Evolutionary conservation across 2,329 filamentous ascomycete species (phyloP), one percentile per base, ranked within the genome.

Genomic region (Epichloe bromicola): DNA sequence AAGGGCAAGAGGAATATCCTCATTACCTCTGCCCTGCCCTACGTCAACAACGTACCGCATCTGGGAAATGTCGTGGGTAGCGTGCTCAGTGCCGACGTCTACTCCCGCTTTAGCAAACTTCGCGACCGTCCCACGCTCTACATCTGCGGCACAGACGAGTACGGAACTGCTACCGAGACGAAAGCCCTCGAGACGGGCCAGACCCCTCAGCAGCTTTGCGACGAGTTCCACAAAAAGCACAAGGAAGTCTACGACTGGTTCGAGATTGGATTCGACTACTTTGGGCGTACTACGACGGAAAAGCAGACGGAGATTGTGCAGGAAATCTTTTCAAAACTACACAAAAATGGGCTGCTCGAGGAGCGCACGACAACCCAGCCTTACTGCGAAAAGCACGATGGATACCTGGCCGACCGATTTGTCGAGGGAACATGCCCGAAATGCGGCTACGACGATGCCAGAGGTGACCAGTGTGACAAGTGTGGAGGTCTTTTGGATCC

Each of bases 191-290:
- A 95, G 66, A 88, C 93, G 65, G 84, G 85, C 14, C 74, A 89
- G 56, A 88, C 84, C 12, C 89, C 91, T 20, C 77, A 86, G 61
- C 79, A 90, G 63, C 80, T 97, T 12, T 96, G 91, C 73, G 81
- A 86, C 69, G 94, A 96, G 72, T 96, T 94, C 74, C 87, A 94
- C 71, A 82, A 81, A 61, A 82, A 95, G 53, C 91, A 96, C 70
- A 82, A 88, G 61, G 87, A 86, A 46, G 85, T 96, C 58, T 97
- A 97, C 69, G 80, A 94, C 67, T 96, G 91, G 88, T 98, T 98
- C 72, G 82, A 89, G 63, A 91, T 97, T 63, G 83, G 79, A 53
- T 97, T 97, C 65, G 91, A 97, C 70, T 84, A 90, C 68, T 98
- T 97, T 65, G 93, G 90, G 55, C 85, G 90, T 53, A 97, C 93